These are phyloP conservation scores for Salinomyces thailandicus DNA, from an alignment of 2,329 filamentous ascomycete species.

Conservation along the genomic window DNA sequence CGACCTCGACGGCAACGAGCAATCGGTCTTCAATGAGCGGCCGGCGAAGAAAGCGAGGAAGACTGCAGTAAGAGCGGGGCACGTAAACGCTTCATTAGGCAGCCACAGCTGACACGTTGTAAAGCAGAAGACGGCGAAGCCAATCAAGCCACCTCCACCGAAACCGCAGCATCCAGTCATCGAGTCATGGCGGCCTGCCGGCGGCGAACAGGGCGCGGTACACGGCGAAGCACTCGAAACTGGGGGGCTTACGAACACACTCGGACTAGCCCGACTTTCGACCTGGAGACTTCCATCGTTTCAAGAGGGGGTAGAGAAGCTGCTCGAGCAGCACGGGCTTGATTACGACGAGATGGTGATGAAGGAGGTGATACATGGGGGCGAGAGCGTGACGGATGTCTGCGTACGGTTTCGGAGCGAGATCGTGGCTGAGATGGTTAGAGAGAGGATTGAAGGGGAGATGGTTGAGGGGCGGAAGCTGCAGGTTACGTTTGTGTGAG, in stretches of 20 bases:
- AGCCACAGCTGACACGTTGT: background rate
- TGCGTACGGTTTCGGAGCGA: conserved; percentile 1
- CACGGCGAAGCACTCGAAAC: background rate
- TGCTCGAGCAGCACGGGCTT: conserved; percentile 1
- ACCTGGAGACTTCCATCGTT: conserved; percentile 7
- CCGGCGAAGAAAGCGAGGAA: background rate
- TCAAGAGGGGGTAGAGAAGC: background rate
- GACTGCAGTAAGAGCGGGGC: background rate
- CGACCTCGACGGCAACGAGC: background rate
- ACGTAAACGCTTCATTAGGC: background rate
- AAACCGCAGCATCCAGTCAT: background rate
- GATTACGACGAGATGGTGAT: background rate
- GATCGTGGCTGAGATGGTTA: conserved; percentile 3
- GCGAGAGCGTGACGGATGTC: conserved; percentile 8
- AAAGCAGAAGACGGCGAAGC: background rate
- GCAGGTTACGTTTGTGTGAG: conserved; percentile 3
- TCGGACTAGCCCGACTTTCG: conserved; percentile 5
- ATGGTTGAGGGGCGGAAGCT: conserved; percentile 6
- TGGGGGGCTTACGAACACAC: background rate
- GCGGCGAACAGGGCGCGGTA: conserved; percentile 2
- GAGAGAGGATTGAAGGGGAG: conserved; percentile 4
- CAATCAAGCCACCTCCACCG: too few relatives aligned
- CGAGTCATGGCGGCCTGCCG: conserved; percentile 6
- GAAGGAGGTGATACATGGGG: conserved; percentile 3
- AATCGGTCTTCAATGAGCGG: background rate